Evolutionary conservation across 2,329 filamentous ascomycete genomes (phyloP).

Genomic region (Graphiopsis chlorocephala): DNA sequence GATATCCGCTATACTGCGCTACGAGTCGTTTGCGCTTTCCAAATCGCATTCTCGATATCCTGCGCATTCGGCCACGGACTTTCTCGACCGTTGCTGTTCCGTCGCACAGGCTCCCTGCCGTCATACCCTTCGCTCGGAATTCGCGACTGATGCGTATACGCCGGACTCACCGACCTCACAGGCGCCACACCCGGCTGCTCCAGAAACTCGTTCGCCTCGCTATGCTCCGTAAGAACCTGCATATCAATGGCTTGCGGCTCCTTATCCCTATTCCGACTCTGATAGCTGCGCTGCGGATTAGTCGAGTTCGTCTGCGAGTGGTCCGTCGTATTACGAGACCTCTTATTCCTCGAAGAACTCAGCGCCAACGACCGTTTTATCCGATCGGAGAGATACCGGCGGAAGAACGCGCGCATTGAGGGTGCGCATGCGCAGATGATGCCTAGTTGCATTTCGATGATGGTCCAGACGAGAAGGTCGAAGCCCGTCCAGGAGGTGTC

Average conservation of each 20-base stretch:
- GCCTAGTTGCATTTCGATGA: conserved; percentile 30
- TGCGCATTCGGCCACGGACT: not conserved
- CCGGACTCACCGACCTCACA: not conserved
- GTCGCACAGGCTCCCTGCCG: not conserved
- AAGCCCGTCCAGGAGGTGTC: conserved; percentile 29
- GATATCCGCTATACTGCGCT: not conserved
- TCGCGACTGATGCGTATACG: not conserved
- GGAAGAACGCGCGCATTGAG: conserved; percentile 29
- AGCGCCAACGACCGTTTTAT: not conserved
- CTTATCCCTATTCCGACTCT: not conserved
- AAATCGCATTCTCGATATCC: not conserved
- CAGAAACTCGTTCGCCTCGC: not conserved
- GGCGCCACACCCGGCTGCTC: not conserved
- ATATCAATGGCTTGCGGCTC: not conserved
- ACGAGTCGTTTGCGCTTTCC: not conserved
- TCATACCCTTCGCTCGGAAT: not conserved
- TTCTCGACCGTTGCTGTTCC: not conserved
- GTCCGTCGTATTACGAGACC: not conserved
- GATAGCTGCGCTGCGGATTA: not conserved
- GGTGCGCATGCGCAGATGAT: conserved; percentile 34
- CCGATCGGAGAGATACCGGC: conserved; percentile 23
- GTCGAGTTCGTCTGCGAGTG: not conserved
- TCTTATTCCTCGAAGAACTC: not conserved
- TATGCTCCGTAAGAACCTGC: not conserved
- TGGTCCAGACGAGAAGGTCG: conserved; percentile 28